These are phyloP conservation scores for Penicillium sp. DNA, from an alignment of 2,329 filamentous ascomycete genomes.

Conservation along the genomic window DNA sequence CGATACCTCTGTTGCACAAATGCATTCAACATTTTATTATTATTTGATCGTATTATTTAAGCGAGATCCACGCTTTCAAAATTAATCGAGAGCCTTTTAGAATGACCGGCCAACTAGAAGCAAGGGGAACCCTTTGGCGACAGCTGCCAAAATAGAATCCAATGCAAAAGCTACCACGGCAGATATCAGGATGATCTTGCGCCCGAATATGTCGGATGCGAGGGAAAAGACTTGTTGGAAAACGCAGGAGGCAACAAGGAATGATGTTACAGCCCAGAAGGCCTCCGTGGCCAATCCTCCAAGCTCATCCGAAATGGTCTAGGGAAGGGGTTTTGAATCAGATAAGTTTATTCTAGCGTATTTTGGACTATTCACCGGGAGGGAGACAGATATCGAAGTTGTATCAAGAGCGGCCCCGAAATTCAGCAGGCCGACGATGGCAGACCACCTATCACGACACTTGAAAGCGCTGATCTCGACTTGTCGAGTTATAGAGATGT, in stretches of 20 bases:
- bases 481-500: background rate
- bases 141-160: constrained; percentile 14
- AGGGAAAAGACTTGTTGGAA: constrained; percentile 16
- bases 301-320: constrained; percentile 15
- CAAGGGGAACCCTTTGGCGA: constrained; percentile 31
- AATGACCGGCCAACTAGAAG: constrained; percentile 61
- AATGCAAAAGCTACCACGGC: constrained; percentile 10
- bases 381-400: constrained; percentile 16
- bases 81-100: too few species aligned
- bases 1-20: constrained; percentile 23
- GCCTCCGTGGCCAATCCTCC: constrained; percentile 15
- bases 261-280: constrained; percentile 20
- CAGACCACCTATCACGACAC: background rate
- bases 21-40: constrained; percentile 7
- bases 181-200: constrained; percentile 10
- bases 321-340: background rate
- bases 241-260: constrained; percentile 16
- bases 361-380: constrained; percentile 9
- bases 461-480: background rate
- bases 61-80: too few species aligned
- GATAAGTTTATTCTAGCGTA: background rate
- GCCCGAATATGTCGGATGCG: constrained; percentile 17
- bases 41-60: too few species aligned
- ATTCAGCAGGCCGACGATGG: constrained; percentile 5
- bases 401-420: constrained; percentile 15